These are phyloP conservation scores for Citrullus amarus DNA, from an alignment of 306 rosid species.

Conservation along the genomic window DNA sequence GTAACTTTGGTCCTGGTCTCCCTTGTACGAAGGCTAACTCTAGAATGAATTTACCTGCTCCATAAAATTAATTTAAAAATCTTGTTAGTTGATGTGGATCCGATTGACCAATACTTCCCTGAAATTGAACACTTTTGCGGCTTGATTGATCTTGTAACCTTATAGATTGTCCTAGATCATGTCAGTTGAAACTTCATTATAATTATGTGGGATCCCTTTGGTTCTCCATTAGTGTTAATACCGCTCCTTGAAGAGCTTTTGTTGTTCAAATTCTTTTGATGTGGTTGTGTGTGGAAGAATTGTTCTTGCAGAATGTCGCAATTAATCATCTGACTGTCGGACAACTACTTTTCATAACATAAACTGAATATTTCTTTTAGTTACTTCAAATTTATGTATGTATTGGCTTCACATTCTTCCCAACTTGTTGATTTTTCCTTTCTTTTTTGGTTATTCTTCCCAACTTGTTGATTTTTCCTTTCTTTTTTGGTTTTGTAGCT, in stretches of 20 bases:
- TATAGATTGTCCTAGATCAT: neutral
- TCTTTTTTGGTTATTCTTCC: slow-evolving; percentile 11
- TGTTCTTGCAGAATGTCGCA: neutral
- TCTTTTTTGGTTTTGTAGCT: slow-evolving; percentile 35
- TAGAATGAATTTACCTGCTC: neutral
- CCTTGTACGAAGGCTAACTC: neutral
- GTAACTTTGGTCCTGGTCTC: neutral
- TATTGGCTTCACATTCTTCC: slow-evolving; percentile 5
- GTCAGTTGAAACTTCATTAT: neutral
- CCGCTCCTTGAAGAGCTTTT: neutral
- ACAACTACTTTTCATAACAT: neutral
- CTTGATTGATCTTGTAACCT: neutral
- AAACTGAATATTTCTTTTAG: neutral
- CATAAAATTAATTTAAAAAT: neutral
- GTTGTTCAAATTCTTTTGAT: neutral
- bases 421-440: neutral
- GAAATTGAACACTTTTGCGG: neutral
- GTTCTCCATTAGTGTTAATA: neutral
- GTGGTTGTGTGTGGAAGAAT: neutral
- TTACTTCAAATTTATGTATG: neutral
- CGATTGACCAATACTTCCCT: neutral
- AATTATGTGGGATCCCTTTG: neutral
- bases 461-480: neutral
- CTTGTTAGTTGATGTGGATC: neutral
- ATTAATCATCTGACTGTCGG: neutral